Conservation (phyloP, 805 yeast species). For the Saccharomycopsis fermentans region DNA sequence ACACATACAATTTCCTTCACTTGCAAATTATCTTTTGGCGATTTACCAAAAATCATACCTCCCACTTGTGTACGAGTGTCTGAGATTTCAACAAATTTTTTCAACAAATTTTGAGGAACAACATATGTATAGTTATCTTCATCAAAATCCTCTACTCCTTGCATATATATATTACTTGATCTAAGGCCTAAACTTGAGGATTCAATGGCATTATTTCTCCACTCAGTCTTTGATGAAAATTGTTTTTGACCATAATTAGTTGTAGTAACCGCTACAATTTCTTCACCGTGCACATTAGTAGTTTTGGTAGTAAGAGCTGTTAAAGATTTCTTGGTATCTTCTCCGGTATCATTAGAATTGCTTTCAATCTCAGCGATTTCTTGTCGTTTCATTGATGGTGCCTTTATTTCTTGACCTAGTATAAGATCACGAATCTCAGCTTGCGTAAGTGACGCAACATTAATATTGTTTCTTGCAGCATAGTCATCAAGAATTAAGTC, state of each 20-base stretch:
- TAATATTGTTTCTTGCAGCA: slow-evolving; percentile 75
- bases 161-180: slow-evolving; percentile 61
- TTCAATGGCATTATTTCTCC: slow-evolving; percentile 84
- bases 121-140: slow-evolving; percentile 55
- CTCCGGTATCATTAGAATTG: slow-evolving; percentile 33
- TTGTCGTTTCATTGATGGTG: slow-evolving; percentile 82
- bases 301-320: slow-evolving; percentile 77
- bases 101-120: slow-evolving; percentile 71
- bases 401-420: slow-evolving; percentile 85
- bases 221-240: slow-evolving; percentile 77
- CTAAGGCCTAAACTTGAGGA: slow-evolving; percentile 64
- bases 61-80: slow-evolving; percentile 79
- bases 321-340: slow-evolving; percentile 38
- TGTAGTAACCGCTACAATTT: slow-evolving; percentile 88
- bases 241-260: slow-evolving; percentile 76
- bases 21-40: slow-evolving; percentile 60
- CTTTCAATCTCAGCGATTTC: slow-evolving; percentile 50
- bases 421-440: slow-evolving; percentile 90
- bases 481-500: slow-evolving; percentile 82
- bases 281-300: slow-evolving; percentile 91
- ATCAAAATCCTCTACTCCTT: slow-evolving; percentile 54
- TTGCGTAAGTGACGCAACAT: slow-evolving; percentile 80
- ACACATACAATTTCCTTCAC: slow-evolving; percentile 71
- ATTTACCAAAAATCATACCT: slow-evolving; percentile 68
- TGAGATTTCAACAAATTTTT: slow-evolving; percentile 67